Base-by-base conservation (phyloP, 2,329 filamentous ascomycete species). In the Teratosphaeria nubilosa region DNA sequence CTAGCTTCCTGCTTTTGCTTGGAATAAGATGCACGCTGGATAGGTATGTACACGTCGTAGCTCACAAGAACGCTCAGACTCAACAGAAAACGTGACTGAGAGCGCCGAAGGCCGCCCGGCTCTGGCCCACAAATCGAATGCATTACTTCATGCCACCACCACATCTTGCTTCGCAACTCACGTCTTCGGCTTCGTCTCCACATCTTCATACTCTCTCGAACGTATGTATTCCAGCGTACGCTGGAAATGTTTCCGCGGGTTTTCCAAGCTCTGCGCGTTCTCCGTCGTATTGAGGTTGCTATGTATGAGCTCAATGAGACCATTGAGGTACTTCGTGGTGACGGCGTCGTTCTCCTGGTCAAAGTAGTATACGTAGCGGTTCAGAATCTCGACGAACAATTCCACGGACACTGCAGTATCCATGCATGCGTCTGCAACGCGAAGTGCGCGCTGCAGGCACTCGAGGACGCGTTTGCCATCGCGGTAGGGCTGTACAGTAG, bases 261-360 rank as follows among this genome's bases (percentile, higher is more conserved):
- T 90, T 70, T 99, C 94, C 55, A 97, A 82, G 24, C 86, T 87
- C 0, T 86, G 82, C 32, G 88, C 89, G 70, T 90, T 86, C 10
- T 24, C 41, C 20, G 59, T 56, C 58, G 87, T 91, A 64, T 87
- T 86, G 32, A 99, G 81, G 71, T 99, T 99, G 24, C 91, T 96
- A 74, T 99, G 91, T 69, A 99, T 97, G 63, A 99, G 84, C 76
- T 99, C 94, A 70, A 99, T 97, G 55, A 99, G 84, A 3, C 94
- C 94, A 70, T 99, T 99, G 62, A 99, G 82, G 73, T 97, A 99
- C 75, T 97, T 97, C 2, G 88, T 96, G 5, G 94, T 99, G 45
- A 99, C 94, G 64, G 91, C 91, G 76, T 99, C 94, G 74, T 99
- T 99, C 72, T 96, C 90, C 74, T 99, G 92, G 74, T 99, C 94